Percentiles rank a stretch among this genome's conserved stretches.
Evolutionary conservation across 2,329 filamentous ascomycete species (phyloP).

Genomic region (Aspergillus fumigatiaffinis): DNA sequence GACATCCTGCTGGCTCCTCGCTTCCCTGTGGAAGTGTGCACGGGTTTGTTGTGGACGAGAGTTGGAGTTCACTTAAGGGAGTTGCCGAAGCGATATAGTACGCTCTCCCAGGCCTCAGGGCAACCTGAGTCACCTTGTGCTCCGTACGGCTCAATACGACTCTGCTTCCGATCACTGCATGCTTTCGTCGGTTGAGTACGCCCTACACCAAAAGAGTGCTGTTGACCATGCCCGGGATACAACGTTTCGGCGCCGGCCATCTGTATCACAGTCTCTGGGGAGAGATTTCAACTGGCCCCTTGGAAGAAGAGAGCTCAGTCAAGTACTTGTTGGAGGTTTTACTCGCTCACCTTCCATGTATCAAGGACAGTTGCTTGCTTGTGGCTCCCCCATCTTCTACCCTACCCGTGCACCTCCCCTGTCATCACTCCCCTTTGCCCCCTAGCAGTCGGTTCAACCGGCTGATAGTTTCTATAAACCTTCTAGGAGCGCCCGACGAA

Average conservation of each 20-base stretch:
- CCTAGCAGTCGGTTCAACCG: not conserved
- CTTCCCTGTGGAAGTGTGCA: not conserved
- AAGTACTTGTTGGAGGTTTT: not conserved
- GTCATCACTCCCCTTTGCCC: not conserved
- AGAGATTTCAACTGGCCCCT: not conserved
- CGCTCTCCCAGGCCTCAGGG: not conserved
- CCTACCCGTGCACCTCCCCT: not conserved
- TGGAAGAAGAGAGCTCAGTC: not conserved
- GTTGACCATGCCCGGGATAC: not conserved
- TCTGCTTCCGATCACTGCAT: not conserved
- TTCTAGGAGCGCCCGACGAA: not conserved
- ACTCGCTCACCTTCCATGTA: not conserved
- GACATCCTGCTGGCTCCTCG: not conserved
- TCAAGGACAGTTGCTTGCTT: not conserved
- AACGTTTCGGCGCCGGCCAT: not conserved
- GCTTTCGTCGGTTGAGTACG: not conserved
- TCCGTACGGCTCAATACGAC: not conserved
- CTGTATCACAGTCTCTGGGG: not conserved
- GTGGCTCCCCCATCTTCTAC: not conserved
- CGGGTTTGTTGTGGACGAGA: not conserved
- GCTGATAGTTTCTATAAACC: not conserved
- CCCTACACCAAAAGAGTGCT: not conserved
- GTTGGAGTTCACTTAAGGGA: not conserved
- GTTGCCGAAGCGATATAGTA: not conserved
- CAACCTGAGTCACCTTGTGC: not conserved